phyloP scores from a whole-genome alignment of 2,329 filamentous ascomycete species.

The Triangularia setosa region DNA sequence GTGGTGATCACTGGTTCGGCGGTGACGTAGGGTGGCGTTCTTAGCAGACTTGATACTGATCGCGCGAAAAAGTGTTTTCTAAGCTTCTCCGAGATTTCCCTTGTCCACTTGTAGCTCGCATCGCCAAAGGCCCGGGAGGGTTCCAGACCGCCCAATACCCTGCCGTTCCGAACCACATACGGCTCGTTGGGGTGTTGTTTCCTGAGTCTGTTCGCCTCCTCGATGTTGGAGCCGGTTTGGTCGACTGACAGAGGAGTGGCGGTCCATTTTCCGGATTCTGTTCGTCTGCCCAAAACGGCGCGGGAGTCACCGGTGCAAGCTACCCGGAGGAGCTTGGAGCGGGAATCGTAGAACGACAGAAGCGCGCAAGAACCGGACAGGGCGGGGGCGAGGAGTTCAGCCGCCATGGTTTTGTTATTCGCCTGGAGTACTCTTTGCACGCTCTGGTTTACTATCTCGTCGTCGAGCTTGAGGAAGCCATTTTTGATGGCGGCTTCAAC shows the following conservation, averaged over 20 bases:
- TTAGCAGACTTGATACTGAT: conserved; percentile 69
- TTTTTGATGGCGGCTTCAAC: conserved; percentile 90
- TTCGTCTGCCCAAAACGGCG: conserved; percentile 81
- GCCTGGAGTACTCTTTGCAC: conserved; percentile 87
- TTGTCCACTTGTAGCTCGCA: conserved; percentile 93
- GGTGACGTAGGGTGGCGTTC: conserved; percentile 94
- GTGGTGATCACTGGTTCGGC: conserved; percentile 93
- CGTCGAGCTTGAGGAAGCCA: conserved; percentile 81
- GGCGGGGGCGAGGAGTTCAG: conserved; percentile 86
- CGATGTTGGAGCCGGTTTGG: conserved; percentile 85
- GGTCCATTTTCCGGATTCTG: conserved; percentile 80
- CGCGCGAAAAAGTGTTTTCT: conserved; percentile 85
- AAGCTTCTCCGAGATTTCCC: conserved; percentile 76
- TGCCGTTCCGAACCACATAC: conserved; percentile 80
- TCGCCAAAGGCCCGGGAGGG: conserved; percentile 94
- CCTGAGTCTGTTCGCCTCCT: conserved; percentile 77
- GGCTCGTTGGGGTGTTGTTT: conserved; percentile 86
- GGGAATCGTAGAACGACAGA: conserved; percentile 91
- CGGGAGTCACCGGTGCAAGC: conserved; percentile 96
- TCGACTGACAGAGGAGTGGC: conserved; percentile 87
- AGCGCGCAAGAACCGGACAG: conserved; percentile 96
- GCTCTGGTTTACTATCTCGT: conserved; percentile 92
- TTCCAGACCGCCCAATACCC: conserved; percentile 87
- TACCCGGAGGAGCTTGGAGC: conserved; percentile 81
- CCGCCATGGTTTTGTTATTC: conserved; percentile 84